A percentile compares a stretch with the other conserved stretches of the same genome.
These are phyloP conservation scores for Pseudogymnoascus sp. DNA, from an alignment of 2,329 filamentous ascomycete genomes.

Conservation along the genomic window DNA sequence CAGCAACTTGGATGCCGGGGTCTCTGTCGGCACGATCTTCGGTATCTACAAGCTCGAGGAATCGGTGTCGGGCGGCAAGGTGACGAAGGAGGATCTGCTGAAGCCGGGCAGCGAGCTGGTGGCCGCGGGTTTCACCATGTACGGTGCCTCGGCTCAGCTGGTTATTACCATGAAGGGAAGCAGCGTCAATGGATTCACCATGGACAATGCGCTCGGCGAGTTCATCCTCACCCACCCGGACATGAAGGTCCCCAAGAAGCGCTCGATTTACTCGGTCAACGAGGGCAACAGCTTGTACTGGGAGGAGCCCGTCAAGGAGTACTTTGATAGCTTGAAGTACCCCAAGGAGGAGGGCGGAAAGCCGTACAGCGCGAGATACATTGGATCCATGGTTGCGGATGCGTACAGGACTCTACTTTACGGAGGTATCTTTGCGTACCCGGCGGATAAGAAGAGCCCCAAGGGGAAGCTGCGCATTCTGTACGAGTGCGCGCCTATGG, in stretches of 20 bases:
- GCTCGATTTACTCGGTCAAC: conserved; percentile 94
- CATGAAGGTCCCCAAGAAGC: conserved; percentile 76
- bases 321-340: conserved; percentile 83
- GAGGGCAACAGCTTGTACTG: conserved; percentile 98
- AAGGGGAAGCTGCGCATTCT: conserved; percentile 97
- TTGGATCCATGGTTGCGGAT: conserved; percentile 96
- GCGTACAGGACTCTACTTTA: conserved; percentile 94
- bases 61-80: conserved; percentile 45
- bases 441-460: conserved; percentile 93
- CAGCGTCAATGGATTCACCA: conserved; percentile 91
- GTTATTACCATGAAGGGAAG: conserved; percentile 96
- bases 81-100: conserved; percentile 78
- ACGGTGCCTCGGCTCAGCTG: conserved; percentile 90
- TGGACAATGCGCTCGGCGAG: conserved; percentile 93
- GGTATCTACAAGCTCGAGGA: conserved; percentile 85
- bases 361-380: conserved; percentile 92
- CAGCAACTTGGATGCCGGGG: conserved; percentile 94
- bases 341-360: conserved; percentile 64
- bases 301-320: conserved; percentile 78
- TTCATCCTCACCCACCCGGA: conserved; percentile 97
- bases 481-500: conserved; percentile 99
- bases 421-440: conserved; percentile 95
- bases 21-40: conserved; percentile 97
- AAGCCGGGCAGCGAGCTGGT: conserved; percentile 86
- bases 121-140: conserved; percentile 99